Percentiles rank a stretch among this genome's conserved stretches.
phyloP scores from a whole-genome alignment of 2,329 filamentous ascomycete species.

The Sclerotiophoma versabilis region DNA sequence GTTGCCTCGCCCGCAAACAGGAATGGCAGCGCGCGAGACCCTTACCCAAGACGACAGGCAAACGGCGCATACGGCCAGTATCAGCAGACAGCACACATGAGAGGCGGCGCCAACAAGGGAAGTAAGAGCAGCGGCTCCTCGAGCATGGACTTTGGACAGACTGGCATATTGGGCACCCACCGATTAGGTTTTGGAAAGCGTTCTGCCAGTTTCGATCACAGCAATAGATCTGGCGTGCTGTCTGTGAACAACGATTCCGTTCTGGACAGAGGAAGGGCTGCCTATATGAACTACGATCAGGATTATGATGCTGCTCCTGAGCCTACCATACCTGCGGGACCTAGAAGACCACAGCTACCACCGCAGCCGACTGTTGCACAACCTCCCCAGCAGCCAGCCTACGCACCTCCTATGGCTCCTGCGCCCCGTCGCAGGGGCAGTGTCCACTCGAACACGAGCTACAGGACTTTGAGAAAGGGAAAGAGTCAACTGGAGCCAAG shows the following conservation, averaged over 20 bases:
- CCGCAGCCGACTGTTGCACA: constrained; percentile 49
- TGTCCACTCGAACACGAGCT: constrained; percentile 63
- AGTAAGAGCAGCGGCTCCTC: constrained; percentile 74
- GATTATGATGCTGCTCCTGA: constrained; percentile 84
- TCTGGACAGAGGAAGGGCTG: constrained; percentile 52
- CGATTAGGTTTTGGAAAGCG: constrained; percentile 63
- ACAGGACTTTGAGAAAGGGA: constrained; percentile 51
- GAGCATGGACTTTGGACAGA: constrained; percentile 70
- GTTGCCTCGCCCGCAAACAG: constrained; percentile 52
- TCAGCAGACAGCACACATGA: constrained; percentile 39
- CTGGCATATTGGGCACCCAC: constrained; percentile 64
- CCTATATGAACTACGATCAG: constrained; percentile 58
- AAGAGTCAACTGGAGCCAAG: constrained; percentile 51
- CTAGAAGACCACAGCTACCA: constrained; percentile 62
- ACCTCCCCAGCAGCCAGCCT: constrained; percentile 50
- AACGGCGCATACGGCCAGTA: constrained; percentile 38
- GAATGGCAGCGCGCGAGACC: constrained; percentile 47
- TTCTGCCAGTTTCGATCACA: constrained; percentile 77
- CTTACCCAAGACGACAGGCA: constrained; percentile 29
- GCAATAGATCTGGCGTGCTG: constrained; percentile 29
- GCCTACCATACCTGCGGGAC: constrained; percentile 82
- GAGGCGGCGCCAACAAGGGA: constrained; percentile 63
- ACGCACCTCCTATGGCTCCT: constrained; percentile 50
- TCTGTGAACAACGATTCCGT: constrained; percentile 53
- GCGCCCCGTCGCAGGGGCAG: constrained; percentile 64